Evolutionary conservation across 1,284 basidiomycete genomes (phyloP).

Genomic region (Pisolithus thermaeus): DNA sequence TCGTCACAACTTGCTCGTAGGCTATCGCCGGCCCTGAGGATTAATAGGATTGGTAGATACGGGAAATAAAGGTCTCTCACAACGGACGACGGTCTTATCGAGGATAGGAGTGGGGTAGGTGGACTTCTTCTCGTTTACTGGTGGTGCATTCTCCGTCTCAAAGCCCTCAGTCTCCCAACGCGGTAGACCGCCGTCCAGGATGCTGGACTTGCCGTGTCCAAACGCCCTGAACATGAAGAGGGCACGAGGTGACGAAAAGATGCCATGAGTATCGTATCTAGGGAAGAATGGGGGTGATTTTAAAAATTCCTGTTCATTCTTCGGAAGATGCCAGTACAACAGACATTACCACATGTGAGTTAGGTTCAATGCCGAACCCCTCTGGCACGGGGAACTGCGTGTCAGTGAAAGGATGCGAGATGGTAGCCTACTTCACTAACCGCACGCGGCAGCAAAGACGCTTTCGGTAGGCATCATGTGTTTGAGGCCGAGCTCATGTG

Average conservation of each 20-base stretch:
- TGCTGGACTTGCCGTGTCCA: conserved; percentile 78
- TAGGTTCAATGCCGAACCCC: conserved; percentile 66
- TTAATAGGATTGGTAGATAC: conserved; percentile 13
- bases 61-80: conserved; percentile 37
- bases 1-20: conserved; percentile 80
- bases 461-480: conserved; percentile 88
- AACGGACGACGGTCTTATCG: conserved; percentile 48
- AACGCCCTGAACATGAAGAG: conserved; percentile 91
- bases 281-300: conserved; percentile 6
- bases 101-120: conserved; percentile 53
- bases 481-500: conserved; percentile 70
- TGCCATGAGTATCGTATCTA: conserved; percentile 82
- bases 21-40: conserved; percentile 38
- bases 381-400: conserved; percentile 36
- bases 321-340: conserved; percentile 18
- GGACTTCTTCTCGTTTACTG: conserved; percentile 22
- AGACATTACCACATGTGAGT: conserved; percentile 80
- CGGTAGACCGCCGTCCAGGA: conserved; percentile 87
- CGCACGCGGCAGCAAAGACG: conserved; percentile 76
- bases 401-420: conserved; percentile 1
- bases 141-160: conserved; percentile 50
- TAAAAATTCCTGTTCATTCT: conserved; percentile 1
- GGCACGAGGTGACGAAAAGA: conserved; percentile 88
- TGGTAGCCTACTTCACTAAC: conserved; percentile 39
- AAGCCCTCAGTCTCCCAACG: conserved; percentile 74